Base-by-base conservation (phyloP, 2,329 filamentous ascomycete species). In the Peltaster fructicola region DNA sequence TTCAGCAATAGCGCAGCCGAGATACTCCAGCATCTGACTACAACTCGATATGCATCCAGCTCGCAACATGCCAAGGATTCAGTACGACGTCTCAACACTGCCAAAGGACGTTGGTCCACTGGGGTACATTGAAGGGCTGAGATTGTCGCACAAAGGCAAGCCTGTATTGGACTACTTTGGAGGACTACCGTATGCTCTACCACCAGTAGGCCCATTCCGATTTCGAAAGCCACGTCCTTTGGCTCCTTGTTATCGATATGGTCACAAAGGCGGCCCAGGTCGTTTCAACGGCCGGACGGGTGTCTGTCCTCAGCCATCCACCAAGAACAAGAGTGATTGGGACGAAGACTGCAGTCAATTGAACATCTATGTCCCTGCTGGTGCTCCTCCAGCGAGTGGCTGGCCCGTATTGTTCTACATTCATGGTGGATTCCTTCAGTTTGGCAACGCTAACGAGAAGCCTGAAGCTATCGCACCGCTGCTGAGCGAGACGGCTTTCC, bases 321-420 rank as follows among this genome's bases (percentile, higher is more conserved):
- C 27, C 9, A 29, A 29, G 6, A 15, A 30, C n/a, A 36, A 41
- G 7, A 36, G 36, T 21, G 33, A 39, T n/a, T 55, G 52, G 41
- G 51, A 54, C 23, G 65, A 70, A 35, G 61, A 69, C 40, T 68
- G 65, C 31, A 51, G 68, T 31, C 61, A 67, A 33, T 46, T 53
- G 24, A 68, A 68, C 39, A 49, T 70, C 4, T 68, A 61, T 54
- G 50, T 65, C 18, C 65, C 65, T 3, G 35, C 43, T 11, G 62
- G 56, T 4, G 34, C 47, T 10, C 59, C 58, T 5, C 39, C 43
- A 16, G 47, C 37, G 15, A 30, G 26, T 49, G 60, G 65, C 9
- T 69, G 64, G 63, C 65, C 65, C 4, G 63, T 69, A 0, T 52
- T 65, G 24, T 59, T 69, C 35, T 68, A 57, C 41, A 63, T 68